Base-by-base conservation (phyloP, 1,284 basidiomycete species). In the Puccinia novopanici region DNA sequence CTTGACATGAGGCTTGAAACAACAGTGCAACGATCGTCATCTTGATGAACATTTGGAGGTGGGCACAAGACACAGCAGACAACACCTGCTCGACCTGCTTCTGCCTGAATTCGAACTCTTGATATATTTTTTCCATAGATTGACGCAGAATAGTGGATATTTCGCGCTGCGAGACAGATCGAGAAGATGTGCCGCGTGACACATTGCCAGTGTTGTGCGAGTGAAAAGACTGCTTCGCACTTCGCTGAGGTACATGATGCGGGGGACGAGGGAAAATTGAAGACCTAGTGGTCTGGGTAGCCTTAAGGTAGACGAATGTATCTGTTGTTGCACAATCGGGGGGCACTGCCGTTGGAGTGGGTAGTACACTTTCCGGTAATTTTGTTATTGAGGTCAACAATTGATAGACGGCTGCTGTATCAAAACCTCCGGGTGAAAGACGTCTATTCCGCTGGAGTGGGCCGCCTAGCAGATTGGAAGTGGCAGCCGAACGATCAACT, bases 401-500 rank as follows among this genome's bases (percentile, higher is more conserved):
- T 63, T 37, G 24, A 19, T 24, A 45, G 19, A 65, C 27, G 30
- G 57, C 57, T 63, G 61, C 70, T 63, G 78, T n/a, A 30, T 80
- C 68, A 30, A 80, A 80, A 45, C 67, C 70, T 24, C 19, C 55
- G 22, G 57, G 48, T 40, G 50, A 24, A 40, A 52, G 27, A 40
- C 68, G 55, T 55, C 70, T 80, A 50, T 27, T 63, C 59, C 78
- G 68, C 50, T 57, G 59, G 30, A 19, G 15, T 40, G 10, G 19
- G 19, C 70, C 61, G 30, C 68, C 55, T 22, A 50, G 40, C 17
- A 45, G 27, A 65, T 59, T 73, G 17, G 57, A 70, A 40, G 61
- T 55, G 40, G 76, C 17, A 10, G 42, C 59, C 13, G 86, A 84
- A 1, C 87, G 87, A 3, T 88, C 87, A 8, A 90, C 86, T 9